Evolutionary conservation across 441 rosid genomes (phyloP).

Genomic region (Corymbia citriodora): DNA sequence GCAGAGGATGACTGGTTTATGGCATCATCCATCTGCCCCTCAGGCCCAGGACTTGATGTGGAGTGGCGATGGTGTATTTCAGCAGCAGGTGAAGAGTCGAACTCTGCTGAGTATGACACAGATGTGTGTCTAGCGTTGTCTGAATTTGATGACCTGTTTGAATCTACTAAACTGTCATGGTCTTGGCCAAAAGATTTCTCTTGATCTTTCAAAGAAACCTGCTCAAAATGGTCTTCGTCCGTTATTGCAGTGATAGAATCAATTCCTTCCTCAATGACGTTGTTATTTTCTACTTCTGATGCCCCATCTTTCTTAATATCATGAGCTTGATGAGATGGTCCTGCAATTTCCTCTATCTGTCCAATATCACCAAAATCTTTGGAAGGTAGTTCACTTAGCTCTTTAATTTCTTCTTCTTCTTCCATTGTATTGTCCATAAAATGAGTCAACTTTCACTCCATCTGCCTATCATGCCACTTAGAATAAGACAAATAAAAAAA

Average conservation of each 20-base stretch:
- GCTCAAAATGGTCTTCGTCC: conserved; percentile 83
- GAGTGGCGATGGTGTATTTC: conserved; percentile 38
- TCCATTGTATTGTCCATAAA: conserved; percentile 43
- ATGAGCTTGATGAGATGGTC: conserved; percentile 27
- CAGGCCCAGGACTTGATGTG: conserved; percentile 50
- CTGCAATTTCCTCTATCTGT: conserved; percentile 29
- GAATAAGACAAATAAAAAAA: neutral
- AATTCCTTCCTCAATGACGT: conserved; percentile 18
- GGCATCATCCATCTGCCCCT: conserved; percentile 26
- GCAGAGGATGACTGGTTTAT: conserved; percentile 48
- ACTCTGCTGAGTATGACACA: conserved; percentile 19
- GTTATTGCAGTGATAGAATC: conserved; percentile 27
- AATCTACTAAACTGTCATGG: conserved; percentile 20
- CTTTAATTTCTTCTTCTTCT: conserved; percentile 64
- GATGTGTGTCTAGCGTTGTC: conserved; percentile 34
- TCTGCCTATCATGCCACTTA: conserved; percentile 17
- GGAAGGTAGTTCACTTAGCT: conserved; percentile 31
- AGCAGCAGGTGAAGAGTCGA: conserved; percentile 35
- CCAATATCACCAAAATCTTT: conserved; percentile 14
- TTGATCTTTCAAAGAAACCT: conserved; percentile 74
- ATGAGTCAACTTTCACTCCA: conserved; percentile 24
- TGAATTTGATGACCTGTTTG: conserved; percentile 34
- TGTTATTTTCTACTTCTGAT: conserved; percentile 18
- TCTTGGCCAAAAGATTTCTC: conserved; percentile 32
- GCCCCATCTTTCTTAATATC: conserved; percentile 20